phyloP scores from a whole-genome alignment of 2,329 filamentous ascomycete genomes.

The Arachnopeziza araneosa region DNA sequence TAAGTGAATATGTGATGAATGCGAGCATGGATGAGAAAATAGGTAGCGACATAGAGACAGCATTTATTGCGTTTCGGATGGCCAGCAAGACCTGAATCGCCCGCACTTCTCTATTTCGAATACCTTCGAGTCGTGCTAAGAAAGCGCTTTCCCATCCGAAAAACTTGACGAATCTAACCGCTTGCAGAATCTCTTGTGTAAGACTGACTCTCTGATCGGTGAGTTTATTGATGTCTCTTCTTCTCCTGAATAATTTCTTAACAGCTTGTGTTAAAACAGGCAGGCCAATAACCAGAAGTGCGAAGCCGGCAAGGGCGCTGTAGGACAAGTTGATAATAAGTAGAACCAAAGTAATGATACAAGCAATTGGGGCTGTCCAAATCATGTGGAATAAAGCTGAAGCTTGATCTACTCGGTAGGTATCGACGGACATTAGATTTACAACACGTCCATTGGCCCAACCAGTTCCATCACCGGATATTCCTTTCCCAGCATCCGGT shows the following conservation, averaged over 20 bases:
- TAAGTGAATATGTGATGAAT: conserved; percentile 75
- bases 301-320: conserved; percentile 84
- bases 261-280: conserved; percentile 75
- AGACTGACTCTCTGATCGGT: conserved; percentile 88
- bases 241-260: conserved; percentile 66
- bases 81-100: conserved; percentile 79
- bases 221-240: conserved; percentile 81
- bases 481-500: conserved; percentile 38
- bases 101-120: conserved; percentile 70
- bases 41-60: conserved; percentile 57
- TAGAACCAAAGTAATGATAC: conserved; percentile 72
- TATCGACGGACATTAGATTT: conserved; percentile 93
- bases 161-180: conserved; percentile 91
- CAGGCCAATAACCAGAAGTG: conserved; percentile 69
- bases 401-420: conserved; percentile 85
- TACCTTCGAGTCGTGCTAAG: conserved; percentile 65
- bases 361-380: conserved; percentile 79
- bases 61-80: conserved; percentile 62
- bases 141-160: conserved; percentile 95
- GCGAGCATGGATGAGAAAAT: conserved; percentile 94
- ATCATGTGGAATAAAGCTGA: conserved; percentile 84
- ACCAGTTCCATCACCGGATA: conserved; percentile 66
- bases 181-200: conserved; percentile 86
- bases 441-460: conserved; percentile 92
- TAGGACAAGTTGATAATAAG: conserved; percentile 85